Evolutionary conservation across 208 protist species (phyloP), one percentile per base, ranked within the genome.

Genomic region (Borovskyia barvae): DNA sequence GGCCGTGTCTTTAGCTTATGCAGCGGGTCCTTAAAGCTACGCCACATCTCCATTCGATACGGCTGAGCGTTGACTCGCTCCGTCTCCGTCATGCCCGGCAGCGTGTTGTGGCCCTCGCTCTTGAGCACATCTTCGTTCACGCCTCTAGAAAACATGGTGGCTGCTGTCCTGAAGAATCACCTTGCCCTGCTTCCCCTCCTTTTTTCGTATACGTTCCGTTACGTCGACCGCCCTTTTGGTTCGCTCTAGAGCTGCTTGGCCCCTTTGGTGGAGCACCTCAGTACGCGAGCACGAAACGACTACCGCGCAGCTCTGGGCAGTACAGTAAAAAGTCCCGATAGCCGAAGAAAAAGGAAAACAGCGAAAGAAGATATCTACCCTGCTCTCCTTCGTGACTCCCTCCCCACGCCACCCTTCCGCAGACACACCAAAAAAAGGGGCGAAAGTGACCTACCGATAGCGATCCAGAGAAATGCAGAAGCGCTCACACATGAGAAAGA

Each of bases 1-100:
- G 82, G 51, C 11, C 72, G 75, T 24, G 15, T 15, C 9, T 14
- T 42, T 46, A 72, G 45, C 35, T 65, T 73, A 66, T 89, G 66
- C 0, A 25, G 33, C 2, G 80, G 82, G 52, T 90, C 80, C 14
- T 82, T 66, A 36, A 66, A 91, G 67, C 72, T 77, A 54, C 75
- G 60, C 67, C 68, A 90, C 17, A 70, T 81, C 2, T 45, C 78
- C 83, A 90, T 89, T 25, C 42, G 51, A 51, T 92, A 71, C 1
- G 72, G 72, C 30, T 66, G 39, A 0, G 60, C 52, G 28, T 77
- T 66, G 36, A 47, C 75, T 25, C 57, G 41, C 47, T 78, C 75
- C 11, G 50, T 56, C 26, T 67, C 62, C 19, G 70, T 70, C 40
- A 50, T 54, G 1, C 59, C 47, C 42, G 35, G 58, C 30, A 58